Evolutionary conservation across 164 flowering plant genomes (phyloP), one percentile per base, ranked within the genome.

Genomic region (Chimonanthus praecox): DNA sequence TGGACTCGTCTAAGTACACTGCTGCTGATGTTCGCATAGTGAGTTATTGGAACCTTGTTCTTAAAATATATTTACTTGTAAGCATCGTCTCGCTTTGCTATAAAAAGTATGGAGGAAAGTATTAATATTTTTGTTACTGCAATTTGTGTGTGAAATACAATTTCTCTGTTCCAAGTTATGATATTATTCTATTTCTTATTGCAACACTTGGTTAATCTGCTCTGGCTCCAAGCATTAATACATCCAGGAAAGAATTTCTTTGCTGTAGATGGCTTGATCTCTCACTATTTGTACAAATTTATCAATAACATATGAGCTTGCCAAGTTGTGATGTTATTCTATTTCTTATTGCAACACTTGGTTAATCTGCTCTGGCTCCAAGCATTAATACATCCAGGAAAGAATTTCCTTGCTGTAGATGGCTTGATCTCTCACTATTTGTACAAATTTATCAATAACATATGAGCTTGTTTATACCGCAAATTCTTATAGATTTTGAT

Each of bases 11-110:
- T 16, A 94, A 91, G 86, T 94, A 91, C 73, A 91, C 94, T 69
- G 94, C 98, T 76, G 97, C 90, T 71, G 99, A 92, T 87, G 97
- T 94, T 71, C 97, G 97, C 82, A 90, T 94, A 82, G 99, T 94
- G 78, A 91, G 99, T 88, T 13, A 6, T 18, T 18, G 18, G 43
- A 10, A 51, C 60, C 60, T 54, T 16, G 3, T 16, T 54, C 60
- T 54, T 16, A 45, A 16, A 10, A 69, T 8, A 18, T n/a, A 18
- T 20, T 49, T 46, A 21, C 69, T 45, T 33, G 33, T 33, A 33
- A 33, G 33, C 33, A 33, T 33, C 33, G 33, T 54, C 60, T 54
- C 4, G 11, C 60, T 54, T 16, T 54, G 4, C 5, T 54, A 54
- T 54, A 11, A 33, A 33, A 33, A 33, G 33, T 33, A 33, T 33